These are phyloP conservation scores for Penicillium occitanis DNA, from an alignment of 2,329 filamentous ascomycete genomes.

Conservation along the genomic window DNA sequence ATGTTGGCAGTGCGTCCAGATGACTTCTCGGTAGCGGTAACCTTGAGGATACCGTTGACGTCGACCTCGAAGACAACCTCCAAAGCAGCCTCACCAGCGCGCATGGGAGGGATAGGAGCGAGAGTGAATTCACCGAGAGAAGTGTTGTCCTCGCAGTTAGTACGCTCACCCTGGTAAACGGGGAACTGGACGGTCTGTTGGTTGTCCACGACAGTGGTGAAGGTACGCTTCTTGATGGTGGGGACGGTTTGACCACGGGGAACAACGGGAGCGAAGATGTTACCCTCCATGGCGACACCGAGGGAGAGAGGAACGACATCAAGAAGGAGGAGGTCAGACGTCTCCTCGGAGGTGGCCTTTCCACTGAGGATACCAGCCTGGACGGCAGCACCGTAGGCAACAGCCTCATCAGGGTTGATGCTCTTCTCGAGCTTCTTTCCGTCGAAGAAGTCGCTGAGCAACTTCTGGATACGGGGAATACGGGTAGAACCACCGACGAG, in stretches of 20 bases:
- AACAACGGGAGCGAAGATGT: slow-evolving; percentile 96
- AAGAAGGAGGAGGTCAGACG: slow-evolving; percentile 87
- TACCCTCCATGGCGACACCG: slow-evolving; percentile 99
- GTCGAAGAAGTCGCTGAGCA: slow-evolving; percentile 97
- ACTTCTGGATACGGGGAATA: slow-evolving; percentile 99
- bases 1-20: slow-evolving; percentile 98
- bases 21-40: slow-evolving; percentile 98
- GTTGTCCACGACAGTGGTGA: slow-evolving; percentile 69
- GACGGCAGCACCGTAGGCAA: slow-evolving; percentile 97
- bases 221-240: slow-evolving; percentile 79
- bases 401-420: slow-evolving; percentile 99
- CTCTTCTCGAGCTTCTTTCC: slow-evolving; percentile 99
- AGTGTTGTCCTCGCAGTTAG: slow-evolving; percentile 98
- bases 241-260: slow-evolving; percentile 75
- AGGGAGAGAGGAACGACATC: slow-evolving; percentile 96
- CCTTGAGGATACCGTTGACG: slow-evolving; percentile 99
- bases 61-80: slow-evolving; percentile 99
- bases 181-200: slow-evolving; percentile 88
- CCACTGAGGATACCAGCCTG: slow-evolving; percentile 98
- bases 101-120: slow-evolving; percentile 80
- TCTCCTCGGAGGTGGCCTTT: slow-evolving; percentile 95
- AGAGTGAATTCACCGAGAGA: slow-evolving; percentile 96
- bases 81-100: slow-evolving; percentile 91
- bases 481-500: slow-evolving; percentile 98
- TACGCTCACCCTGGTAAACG: slow-evolving; percentile 92